Conservation (phyloP, 1,139 yeast species). For the Suhomyces choctaworum region DNA sequence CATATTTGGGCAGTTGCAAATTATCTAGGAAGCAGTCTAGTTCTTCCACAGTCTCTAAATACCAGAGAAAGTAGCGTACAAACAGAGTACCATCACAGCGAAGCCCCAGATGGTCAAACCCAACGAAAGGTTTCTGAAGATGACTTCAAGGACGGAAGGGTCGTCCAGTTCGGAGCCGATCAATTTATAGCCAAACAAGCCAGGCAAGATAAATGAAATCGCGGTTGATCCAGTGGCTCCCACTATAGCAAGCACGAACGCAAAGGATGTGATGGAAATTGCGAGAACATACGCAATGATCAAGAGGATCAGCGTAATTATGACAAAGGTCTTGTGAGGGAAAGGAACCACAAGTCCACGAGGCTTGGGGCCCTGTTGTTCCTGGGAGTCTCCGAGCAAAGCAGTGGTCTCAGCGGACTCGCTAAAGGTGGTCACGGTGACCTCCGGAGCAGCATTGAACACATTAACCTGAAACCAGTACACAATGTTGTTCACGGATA, state of each 20-base stretch:
- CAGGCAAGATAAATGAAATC: conserved; percentile 59
- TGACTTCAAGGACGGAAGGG: conserved; percentile 24
- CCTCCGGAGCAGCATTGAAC: not conserved
- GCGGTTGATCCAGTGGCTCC: conserved; percentile 66
- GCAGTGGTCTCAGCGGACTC: conserved; percentile 11
- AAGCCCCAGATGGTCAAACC: conserved; percentile 44
- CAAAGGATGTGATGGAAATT: conserved; percentile 50
- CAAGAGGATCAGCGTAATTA: conserved; percentile 49
- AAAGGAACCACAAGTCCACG: conserved; percentile 45
- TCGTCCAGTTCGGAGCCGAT: conserved; percentile 31
- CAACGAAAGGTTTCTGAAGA: conserved; percentile 31
- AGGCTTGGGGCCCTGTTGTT: conserved; percentile 18
- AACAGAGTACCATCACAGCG: conserved; percentile 42
- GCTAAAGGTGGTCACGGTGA: conserved; percentile 2
- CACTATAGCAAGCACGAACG: conserved; percentile 55
- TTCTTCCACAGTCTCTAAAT: no score
- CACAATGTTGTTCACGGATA: conserved; percentile 74
- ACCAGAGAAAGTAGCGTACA: conserved; percentile 32
- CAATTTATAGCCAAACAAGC: conserved; percentile 55
- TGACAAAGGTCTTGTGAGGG: conserved; percentile 46
- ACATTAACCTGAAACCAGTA: conserved; percentile 42
- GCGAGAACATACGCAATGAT: conserved; percentile 47
- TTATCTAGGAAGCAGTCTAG: no score
- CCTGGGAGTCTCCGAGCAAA: conserved; percentile 12
- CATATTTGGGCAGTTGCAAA: no score